phyloP scores from a whole-genome alignment of 805 yeast species.

The Schwanniomyces pseudopolymorphus region DNA sequence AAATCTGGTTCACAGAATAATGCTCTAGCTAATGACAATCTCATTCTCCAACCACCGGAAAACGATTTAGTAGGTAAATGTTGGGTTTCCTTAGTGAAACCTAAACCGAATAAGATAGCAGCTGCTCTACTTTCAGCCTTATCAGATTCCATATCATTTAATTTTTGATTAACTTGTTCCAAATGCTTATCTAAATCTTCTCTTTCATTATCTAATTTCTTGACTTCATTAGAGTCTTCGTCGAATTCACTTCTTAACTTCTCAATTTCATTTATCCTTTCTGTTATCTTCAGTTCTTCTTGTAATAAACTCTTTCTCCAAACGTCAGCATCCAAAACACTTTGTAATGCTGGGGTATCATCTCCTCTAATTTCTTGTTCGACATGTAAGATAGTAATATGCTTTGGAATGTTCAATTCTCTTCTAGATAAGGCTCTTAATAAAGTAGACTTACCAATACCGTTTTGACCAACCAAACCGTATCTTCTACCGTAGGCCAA shows the following conservation, averaged over 20 bases:
- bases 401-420: conserved; percentile 91
- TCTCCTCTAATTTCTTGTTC: conserved; percentile 97
- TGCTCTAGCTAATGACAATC: conserved; percentile 96
- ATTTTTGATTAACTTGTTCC: conserved; percentile 75
- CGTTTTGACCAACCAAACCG: conserved; percentile 98
- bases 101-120: conserved; percentile 86
- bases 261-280: conserved; percentile 75
- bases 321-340: conserved; percentile 98
- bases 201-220: conserved; percentile 84
- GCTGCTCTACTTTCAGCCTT: conserved; percentile 98
- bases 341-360: conserved; percentile 84
- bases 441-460: conserved; percentile 98
- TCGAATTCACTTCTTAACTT: conserved; percentile 67
- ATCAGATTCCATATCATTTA: conserved; percentile 92
- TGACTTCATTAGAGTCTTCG: conserved; percentile 70
- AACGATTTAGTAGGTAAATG: conserved; percentile 80
- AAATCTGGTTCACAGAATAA: conserved; percentile 96
- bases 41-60: conserved; percentile 99
- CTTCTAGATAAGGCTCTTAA: conserved; percentile 89
- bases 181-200: conserved; percentile 80
- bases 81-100: conserved; percentile 89
- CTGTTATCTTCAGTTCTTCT: conserved; percentile 75
- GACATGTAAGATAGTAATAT: conserved; percentile 92
- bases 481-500: conserved; percentile 91
- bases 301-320: conserved; percentile 89